These are phyloP conservation scores for Hypoxylon sp. DNA, from an alignment of 2,329 filamentous ascomycete species.

Conservation along the genomic window DNA sequence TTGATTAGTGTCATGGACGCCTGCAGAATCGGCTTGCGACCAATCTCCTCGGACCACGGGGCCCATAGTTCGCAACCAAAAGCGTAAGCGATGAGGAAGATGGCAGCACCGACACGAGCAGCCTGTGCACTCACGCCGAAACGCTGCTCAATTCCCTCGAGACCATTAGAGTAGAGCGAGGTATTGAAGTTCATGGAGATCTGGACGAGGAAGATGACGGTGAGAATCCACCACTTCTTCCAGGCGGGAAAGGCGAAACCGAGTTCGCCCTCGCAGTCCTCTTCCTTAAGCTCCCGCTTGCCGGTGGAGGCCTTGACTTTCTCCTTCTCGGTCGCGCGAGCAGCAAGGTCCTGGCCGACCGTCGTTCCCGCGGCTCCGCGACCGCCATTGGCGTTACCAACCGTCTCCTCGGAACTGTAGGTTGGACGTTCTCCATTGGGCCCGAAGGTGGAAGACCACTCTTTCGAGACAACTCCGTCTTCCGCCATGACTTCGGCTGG, in stretches of 20 bases:
- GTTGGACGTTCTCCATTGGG: conserved; percentile 35
- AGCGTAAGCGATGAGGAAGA: conserved; percentile 83
- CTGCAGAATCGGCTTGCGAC: conserved; percentile 81
- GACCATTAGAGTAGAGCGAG: conserved; percentile 77
- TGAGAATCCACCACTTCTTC: conserved; percentile 80
- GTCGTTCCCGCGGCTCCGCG: conserved; percentile 35
- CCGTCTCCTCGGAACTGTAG: conserved; percentile 42
- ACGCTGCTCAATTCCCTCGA: conserved; percentile 72
- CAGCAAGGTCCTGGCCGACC: conserved; percentile 38
- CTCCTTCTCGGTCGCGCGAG: conserved; percentile 42
- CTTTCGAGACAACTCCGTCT: conserved; percentile 22
- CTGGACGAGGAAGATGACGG: conserved; percentile 79
- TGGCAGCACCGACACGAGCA: conserved; percentile 78
- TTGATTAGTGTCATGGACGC: conserved; percentile 80
- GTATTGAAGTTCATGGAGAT: conserved; percentile 85
- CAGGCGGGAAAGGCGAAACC: conserved; percentile 69
- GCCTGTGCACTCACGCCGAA: conserved; percentile 76
- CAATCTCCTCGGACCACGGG: conserved; percentile 86
- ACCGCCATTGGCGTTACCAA: conserved; percentile 29
- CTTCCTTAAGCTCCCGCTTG: conserved; percentile 49
- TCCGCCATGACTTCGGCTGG: conserved; percentile 23
- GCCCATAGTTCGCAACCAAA: conserved; percentile 92
- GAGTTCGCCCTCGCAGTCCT: conserved; percentile 73
- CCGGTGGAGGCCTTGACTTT: conserved; percentile 33
- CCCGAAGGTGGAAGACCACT: conserved; percentile 34